These are phyloP conservation scores for Aspergillus pseudotamarii DNA, from an alignment of 2,329 filamentous ascomycete genomes.

Conservation along the genomic window DNA sequence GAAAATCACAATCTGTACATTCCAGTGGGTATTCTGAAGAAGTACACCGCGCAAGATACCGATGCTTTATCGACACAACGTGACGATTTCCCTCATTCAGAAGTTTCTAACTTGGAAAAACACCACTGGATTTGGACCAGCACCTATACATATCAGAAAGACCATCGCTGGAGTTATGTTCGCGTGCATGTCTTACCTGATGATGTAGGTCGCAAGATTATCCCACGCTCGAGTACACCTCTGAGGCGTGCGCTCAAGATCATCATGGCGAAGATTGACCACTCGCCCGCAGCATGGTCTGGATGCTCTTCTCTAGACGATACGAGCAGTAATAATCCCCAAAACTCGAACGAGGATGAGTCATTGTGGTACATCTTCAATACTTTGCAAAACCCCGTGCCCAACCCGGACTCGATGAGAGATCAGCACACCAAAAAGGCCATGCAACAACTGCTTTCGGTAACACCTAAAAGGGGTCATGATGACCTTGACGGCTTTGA, in stretches of 20 bases:
- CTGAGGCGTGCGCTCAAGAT: conserved; percentile 41
- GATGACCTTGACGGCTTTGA: neutral
- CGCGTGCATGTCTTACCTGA: conserved; percentile 46
- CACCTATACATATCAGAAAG: conserved; percentile 18
- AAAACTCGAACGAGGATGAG: conserved; percentile 39
- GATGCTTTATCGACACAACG: neutral
- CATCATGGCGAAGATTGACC: conserved; percentile 45
- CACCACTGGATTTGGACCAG: conserved; percentile 40
- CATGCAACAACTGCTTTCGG: conserved; percentile 40
- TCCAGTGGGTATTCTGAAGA: conserved; percentile 35
- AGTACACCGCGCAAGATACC: conserved; percentile 3
- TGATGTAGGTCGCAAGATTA: conserved; percentile 37
- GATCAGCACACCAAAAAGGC: conserved; percentile 37
- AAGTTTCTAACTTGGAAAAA: conserved; percentile 33
- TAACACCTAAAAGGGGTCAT: conserved; percentile 9
- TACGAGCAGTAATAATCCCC: conserved; percentile 7
- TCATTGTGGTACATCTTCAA: conserved; percentile 56
- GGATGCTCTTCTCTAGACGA: conserved; percentile 25
- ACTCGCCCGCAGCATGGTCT: conserved; percentile 42
- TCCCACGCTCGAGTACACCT: conserved; percentile 36
- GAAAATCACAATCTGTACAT: conserved; percentile 29
- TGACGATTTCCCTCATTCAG: conserved; percentile 21
- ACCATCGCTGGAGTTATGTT: conserved; percentile 25
- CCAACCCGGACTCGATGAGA: conserved; percentile 32
- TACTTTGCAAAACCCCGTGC: conserved; percentile 46